A percentile compares a stretch with the other conserved stretches of the same genome.
Evolutionary conservation across 805 yeast genomes (phyloP).

Genomic region (Metschnikowia borealis): DNA sequence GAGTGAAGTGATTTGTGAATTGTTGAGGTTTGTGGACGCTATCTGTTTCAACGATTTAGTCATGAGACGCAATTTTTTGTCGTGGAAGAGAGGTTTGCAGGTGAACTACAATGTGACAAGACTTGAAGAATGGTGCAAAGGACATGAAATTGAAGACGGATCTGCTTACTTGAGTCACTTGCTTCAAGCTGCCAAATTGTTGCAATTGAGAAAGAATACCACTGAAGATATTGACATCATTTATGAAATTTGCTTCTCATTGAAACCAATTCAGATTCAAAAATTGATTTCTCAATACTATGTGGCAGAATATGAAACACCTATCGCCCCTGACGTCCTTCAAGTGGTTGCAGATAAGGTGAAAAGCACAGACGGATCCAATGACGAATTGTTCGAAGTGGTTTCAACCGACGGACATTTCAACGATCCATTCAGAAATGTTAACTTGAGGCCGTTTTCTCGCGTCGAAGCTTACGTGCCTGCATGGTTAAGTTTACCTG

Average conservation of each 20-base stretch:
- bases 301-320: conserved; percentile 92
- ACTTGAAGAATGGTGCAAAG: conserved; percentile 97
- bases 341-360: conserved; percentile 79
- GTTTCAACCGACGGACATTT: conserved; percentile 70
- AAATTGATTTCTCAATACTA: conserved; percentile 83
- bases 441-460: conserved; percentile 72
- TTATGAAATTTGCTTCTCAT: conserved; percentile 89
- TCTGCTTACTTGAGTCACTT: conserved; percentile 79
- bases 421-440: conserved; percentile 77
- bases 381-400: conserved; percentile 64
- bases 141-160: conserved; percentile 86
- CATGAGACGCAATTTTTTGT: conserved; percentile 88
- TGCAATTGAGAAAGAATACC: conserved; percentile 88
- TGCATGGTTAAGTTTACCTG: conserved; percentile 87
- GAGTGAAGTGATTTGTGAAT: conserved; percentile 77
- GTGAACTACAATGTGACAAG: conserved; percentile 94
- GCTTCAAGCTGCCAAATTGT: conserved; percentile 86
- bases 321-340: conserved; percentile 77
- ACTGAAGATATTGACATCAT: conserved; percentile 86
- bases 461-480: conserved; percentile 90
- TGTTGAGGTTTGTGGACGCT: conserved; percentile 84
- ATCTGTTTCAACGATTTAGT: conserved; percentile 92
- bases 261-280: conserved; percentile 94
- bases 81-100: conserved; percentile 98
- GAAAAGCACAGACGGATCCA: conserved; percentile 51